Base-by-base conservation (phyloP, 2,329 filamentous ascomycete genomes). In the Aspergillus novofumigatus region DNA sequence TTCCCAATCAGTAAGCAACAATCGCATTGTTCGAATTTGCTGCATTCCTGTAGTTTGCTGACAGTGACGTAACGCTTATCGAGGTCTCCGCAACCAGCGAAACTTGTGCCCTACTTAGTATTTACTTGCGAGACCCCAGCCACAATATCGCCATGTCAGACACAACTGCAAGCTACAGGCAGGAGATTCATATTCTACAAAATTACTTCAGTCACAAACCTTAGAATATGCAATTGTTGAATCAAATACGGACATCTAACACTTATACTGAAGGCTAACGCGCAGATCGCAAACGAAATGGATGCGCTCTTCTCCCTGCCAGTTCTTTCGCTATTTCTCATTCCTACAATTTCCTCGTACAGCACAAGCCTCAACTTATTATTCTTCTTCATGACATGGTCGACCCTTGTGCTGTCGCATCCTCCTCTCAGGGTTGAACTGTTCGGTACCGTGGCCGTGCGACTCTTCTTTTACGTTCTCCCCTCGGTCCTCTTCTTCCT, bases 321-420 rank as follows among this genome's bases (percentile, higher is more conserved):
- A 7, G 51, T 71, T 9, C 58, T 72, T 6, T 68, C 66, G 1
- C 41, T 72, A 23, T 60, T 71, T 38, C 59, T 72, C 8, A 44
- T 72, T 2, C 70, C 69, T 4, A 61, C 64, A 10, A 48, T 86
- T 57, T 82, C 84, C 6, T 88, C 89, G 6, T 92, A 88, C 78
- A 87, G 80, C 45, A 93, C 91, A 1, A 92, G 87, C 1, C 79
- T 96, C 61, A 96, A 94, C 72, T 77, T 96, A 25, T 78, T 95
- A 60, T 92, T 96, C 78, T 94, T 96, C 75, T 93, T 92, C 72
- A 83, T 96, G 77, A 93, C 90, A 65, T 96, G 92, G 92, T 86
- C 86, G 5, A 93, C 90, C 0, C 81, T 97, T 32, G 85, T 95
- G 42, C 78, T 93, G 3, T 89, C 88, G 6, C 89, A 95, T 66